phyloP scores from a whole-genome alignment of 208 protist genomes.

The Balamuthia mandrillaris region DNA sequence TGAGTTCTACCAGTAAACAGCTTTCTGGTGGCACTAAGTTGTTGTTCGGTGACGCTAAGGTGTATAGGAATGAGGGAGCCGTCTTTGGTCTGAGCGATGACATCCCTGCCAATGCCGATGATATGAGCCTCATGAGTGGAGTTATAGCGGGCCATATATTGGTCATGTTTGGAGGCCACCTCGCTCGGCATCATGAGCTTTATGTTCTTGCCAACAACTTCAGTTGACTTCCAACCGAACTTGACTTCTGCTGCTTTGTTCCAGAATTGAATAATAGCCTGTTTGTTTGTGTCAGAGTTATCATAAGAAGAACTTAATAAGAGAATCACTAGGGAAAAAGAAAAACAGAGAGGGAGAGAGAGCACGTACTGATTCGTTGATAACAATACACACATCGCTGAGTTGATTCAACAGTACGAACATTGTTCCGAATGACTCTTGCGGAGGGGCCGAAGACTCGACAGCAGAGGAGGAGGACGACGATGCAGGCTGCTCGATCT shows the following conservation, averaged over 20 bases:
- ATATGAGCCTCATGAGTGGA: background rate
- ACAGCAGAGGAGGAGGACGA: background rate
- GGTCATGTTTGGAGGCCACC: slow-evolving; percentile 3
- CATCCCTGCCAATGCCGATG: slow-evolving; percentile 4
- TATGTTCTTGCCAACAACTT: background rate
- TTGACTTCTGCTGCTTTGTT: background rate
- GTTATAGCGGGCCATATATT: slow-evolving; percentile 13
- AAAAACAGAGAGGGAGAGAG: background rate
- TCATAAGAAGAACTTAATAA: too few species aligned
- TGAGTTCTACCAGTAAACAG: background rate
- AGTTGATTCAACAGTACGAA: background rate
- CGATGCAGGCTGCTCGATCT: background rate
- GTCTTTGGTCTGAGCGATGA: slow-evolving; percentile 24
- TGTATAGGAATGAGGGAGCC: slow-evolving; percentile 20
- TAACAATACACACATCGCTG: too few species aligned
- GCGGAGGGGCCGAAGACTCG: background rate
- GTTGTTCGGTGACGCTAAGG: slow-evolving; percentile 28
- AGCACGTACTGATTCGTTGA: too few species aligned
- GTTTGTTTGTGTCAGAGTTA: too few species aligned
- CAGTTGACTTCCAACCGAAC: background rate
- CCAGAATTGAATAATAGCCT: background rate
- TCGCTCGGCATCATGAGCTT: slow-evolving; percentile 13
- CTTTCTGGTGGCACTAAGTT: background rate
- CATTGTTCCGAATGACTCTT: background rate
- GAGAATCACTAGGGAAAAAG: too few species aligned